Evolutionary conservation across 2,329 filamentous ascomycete genomes (phyloP).

Genomic region (Sclerotinia subarctica): DNA sequence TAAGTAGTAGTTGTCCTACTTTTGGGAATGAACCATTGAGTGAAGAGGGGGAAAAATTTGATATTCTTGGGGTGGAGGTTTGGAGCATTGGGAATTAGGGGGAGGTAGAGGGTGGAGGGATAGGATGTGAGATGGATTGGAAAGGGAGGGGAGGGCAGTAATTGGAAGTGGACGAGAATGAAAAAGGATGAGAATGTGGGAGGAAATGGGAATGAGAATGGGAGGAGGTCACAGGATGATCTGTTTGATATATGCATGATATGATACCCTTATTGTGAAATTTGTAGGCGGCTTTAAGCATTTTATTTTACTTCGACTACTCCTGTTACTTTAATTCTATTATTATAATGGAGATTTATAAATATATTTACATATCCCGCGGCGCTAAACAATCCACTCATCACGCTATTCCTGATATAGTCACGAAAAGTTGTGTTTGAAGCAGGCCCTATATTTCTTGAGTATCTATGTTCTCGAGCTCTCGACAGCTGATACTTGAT

Average conservation of each 20-base stretch:
- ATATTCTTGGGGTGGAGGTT: constrained; percentile 83
- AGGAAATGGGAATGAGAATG: not conserved
- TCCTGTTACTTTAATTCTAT: not conserved
- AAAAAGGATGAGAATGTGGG: not conserved
- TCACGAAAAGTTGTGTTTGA: no score
- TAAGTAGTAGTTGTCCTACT: constrained; percentile 80
- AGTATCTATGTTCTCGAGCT: no score
- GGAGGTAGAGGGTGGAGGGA: no score
- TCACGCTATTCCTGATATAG: no score
- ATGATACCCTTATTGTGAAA: constrained; percentile 20
- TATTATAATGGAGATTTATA: no score
- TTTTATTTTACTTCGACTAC: not conserved
- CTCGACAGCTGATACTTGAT: no score
- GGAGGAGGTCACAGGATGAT: not conserved
- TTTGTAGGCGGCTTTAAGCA: constrained; percentile 11
- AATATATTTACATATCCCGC: no score
- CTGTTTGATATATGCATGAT: constrained; percentile 15
- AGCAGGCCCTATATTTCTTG: no score
- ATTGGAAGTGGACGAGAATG: no score
- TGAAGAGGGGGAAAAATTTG: constrained; percentile 89
- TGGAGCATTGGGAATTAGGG: constrained; percentile 74
- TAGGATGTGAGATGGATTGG: no score
- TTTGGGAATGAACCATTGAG: constrained; percentile 95
- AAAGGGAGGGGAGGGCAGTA: no score
- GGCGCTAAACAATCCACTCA: no score